phyloP scores from a whole-genome alignment of 495 filamentous ascomycete species.

The Diplogelasinospora grovesii region DNA sequence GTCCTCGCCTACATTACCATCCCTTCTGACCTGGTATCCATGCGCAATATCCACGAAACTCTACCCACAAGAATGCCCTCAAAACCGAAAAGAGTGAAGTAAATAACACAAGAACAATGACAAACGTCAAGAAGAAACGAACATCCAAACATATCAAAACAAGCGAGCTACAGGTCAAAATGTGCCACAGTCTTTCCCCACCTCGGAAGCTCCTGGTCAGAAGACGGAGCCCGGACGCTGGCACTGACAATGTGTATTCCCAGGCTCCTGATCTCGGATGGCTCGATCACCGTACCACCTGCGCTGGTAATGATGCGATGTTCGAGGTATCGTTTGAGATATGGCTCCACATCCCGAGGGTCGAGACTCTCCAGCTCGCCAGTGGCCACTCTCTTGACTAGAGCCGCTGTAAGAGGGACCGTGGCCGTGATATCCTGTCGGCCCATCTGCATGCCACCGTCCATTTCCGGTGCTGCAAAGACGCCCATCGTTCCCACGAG shows the following conservation, averaged over 20 bases:
- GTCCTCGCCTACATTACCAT: too few relatives aligned
- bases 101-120: too few relatives aligned
- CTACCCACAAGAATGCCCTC: too few relatives aligned
- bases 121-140: too few relatives aligned
- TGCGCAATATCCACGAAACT: too few relatives aligned
- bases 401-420: slow-evolving; percentile 49
- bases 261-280: slow-evolving; percentile 23
- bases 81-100: too few relatives aligned
- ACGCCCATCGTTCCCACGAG: slow-evolving; percentile 51
- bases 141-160: too few relatives aligned
- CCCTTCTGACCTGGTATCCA: too few relatives aligned
- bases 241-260: slow-evolving; percentile 35
- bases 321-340: slow-evolving; percentile 38
- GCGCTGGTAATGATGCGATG: slow-evolving; percentile 27
- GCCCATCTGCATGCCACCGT: slow-evolving; percentile 10
- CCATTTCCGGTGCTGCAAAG: slow-evolving; percentile 30
- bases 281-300: slow-evolving; percentile 21
- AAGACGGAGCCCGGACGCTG: slow-evolving; percentile 29
- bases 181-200: slow-evolving; percentile 32
- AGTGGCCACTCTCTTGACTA: slow-evolving; percentile 35
- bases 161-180: slow-evolving; percentile 19
- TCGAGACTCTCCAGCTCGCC: slow-evolving; percentile 37
- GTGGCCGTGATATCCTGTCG: slow-evolving; percentile 39
- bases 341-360: slow-evolving; percentile 32
- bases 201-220: slow-evolving; percentile 33